These are phyloP conservation scores for Neostapfia colusana DNA, from an alignment of 176 grass and related monocot genomes.

Conservation along the genomic window DNA sequence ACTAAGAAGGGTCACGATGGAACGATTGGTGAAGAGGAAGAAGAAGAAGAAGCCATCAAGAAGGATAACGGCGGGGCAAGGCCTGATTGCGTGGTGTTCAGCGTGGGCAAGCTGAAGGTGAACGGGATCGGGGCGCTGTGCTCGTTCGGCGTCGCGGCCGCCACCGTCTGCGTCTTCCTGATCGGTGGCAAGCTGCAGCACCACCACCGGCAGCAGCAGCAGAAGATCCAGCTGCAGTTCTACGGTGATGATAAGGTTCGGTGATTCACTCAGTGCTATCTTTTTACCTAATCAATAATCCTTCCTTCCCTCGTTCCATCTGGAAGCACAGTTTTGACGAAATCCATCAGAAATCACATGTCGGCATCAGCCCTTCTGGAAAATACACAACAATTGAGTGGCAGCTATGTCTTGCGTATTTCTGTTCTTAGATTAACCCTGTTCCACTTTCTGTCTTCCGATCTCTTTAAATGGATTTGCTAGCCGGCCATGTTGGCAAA, in stretches of 20 bases:
- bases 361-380: neutral
- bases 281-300: neutral
- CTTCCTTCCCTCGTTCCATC: neutral
- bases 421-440: neutral
- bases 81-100: conserved; percentile 50
- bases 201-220: conserved; percentile 45
- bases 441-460: neutral
- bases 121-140: conserved; percentile 75
- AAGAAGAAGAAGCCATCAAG: neutral
- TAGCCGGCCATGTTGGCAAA: neutral
- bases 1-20: neutral
- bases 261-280: neutral
- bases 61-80: neutral
- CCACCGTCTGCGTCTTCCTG: conserved; percentile 69
- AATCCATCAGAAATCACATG: neutral
- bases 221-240: conserved; percentile 84
- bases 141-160: conserved; percentile 68
- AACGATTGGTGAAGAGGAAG: neutral
- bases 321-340: neutral
- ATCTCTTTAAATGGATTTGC: neutral
- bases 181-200: conserved; percentile 50
- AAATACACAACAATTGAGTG: neutral
- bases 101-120: conserved; percentile 59
- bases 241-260: conserved; percentile 66
- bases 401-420: neutral